Evolutionary conservation across 257 asterid genomes (phyloP).

Genomic region (Solanum virginianum): DNA sequence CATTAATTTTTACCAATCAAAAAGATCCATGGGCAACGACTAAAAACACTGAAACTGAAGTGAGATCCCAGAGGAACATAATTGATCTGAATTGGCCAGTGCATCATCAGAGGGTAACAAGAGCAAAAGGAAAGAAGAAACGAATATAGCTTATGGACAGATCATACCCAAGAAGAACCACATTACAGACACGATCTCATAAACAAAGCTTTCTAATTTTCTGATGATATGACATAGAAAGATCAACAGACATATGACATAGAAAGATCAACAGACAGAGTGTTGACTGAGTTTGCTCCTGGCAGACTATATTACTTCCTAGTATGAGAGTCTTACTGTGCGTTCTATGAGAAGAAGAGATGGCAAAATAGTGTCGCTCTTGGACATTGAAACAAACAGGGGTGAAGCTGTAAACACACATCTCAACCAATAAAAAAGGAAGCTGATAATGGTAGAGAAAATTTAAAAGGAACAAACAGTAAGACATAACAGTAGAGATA

Average conservation of each 20-base stretch:
- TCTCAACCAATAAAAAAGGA: neutral
- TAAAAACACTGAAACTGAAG: neutral
- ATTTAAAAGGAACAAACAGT: neutral
- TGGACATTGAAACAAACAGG: neutral
- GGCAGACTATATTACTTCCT: no score
- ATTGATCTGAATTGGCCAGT: neutral
- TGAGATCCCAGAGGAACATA: neutral
- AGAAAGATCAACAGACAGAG: no score
- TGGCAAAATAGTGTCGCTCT: no score
- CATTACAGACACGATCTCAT: neutral
- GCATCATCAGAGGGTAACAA: neutral
- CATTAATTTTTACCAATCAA: neutral
- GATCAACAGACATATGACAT: no score
- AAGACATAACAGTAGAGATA: neutral
- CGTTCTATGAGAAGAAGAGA: no score
- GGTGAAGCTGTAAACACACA: neutral
- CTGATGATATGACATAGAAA: neutral
- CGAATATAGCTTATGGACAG: neutral
- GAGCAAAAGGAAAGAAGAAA: neutral
- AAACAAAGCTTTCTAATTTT: neutral
- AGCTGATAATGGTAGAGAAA: neutral
- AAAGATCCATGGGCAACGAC: neutral
- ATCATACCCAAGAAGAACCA: neutral
- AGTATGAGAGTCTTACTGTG: no score
- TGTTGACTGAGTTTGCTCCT: no score